These are phyloP conservation scores for Nothomitra cinnamomea DNA, from an alignment of 2,329 filamentous ascomycete genomes.

Conservation along the genomic window DNA sequence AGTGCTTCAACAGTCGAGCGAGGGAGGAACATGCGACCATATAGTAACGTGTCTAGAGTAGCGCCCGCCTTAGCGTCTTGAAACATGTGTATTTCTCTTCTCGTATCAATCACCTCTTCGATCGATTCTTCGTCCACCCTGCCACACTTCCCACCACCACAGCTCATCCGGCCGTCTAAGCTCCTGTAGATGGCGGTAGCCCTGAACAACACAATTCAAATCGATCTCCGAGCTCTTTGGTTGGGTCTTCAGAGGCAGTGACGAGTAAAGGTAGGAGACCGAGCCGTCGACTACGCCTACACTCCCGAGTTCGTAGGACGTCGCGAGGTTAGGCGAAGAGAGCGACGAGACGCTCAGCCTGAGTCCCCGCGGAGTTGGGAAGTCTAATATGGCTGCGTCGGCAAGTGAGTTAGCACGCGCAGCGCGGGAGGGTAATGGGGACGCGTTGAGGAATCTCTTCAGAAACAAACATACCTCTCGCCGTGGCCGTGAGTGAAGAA, in stretches of 20 bases:
- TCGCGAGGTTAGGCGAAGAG: slow-evolving; percentile 82
- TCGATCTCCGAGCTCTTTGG: slow-evolving; percentile 61
- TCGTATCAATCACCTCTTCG: slow-evolving; percentile 22
- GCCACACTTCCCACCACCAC: slow-evolving; percentile 37
- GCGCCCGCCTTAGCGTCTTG: background rate
- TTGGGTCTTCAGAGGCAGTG: slow-evolving; percentile 50
- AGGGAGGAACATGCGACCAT: slow-evolving; percentile 67
- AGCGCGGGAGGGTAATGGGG: slow-evolving; percentile 12
- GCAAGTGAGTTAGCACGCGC: slow-evolving; percentile 10
- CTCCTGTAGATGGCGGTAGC: slow-evolving; percentile 64
- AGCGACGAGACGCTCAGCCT: slow-evolving; percentile 81
- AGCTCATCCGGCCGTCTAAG: slow-evolving; percentile 35
- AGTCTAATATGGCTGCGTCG: slow-evolving; percentile 61
- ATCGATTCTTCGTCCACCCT: slow-evolving; percentile 31
- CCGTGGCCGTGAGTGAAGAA: slow-evolving; percentile 66
- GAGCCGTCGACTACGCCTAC: slow-evolving; percentile 88
- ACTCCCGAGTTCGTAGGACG: slow-evolving; percentile 79
- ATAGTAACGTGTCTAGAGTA: slow-evolving; percentile 43
- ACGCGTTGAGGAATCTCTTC: background rate
- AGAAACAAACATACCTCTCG: slow-evolving; percentile 41
- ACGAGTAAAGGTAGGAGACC: slow-evolving; percentile 93
- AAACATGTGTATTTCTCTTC: background rate
- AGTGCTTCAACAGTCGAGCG: slow-evolving; percentile 74
- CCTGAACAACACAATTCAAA: slow-evolving; percentile 59
- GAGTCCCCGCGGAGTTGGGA: slow-evolving; percentile 68